Percentiles rank a stretch among this genome's conserved stretches.
phyloP scores from a whole-genome alignment of 345 rosid genomes.

The Zanthoxylum bungeanum region DNA sequence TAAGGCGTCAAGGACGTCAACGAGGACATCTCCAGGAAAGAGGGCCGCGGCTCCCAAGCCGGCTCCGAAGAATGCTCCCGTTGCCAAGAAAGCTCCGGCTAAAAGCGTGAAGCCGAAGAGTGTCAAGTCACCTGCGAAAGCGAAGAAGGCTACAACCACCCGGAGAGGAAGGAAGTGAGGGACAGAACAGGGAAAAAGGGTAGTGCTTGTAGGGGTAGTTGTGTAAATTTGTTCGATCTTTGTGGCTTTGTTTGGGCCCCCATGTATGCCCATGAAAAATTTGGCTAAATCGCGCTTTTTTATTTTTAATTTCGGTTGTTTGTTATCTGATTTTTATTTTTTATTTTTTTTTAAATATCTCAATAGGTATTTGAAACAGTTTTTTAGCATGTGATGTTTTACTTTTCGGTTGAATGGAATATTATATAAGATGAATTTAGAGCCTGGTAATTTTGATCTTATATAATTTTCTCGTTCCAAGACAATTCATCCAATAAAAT shows the following conservation, averaged over 20 bases:
- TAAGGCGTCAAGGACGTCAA: slow-evolving; percentile 61
- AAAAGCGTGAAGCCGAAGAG: slow-evolving; percentile 49
- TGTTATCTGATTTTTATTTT: neutral
- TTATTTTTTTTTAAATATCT: neutral
- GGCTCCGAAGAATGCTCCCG: slow-evolving; percentile 38
- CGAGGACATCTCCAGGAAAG: slow-evolving; percentile 63
- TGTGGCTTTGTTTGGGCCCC: slow-evolving; percentile 21
- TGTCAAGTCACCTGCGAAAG: slow-evolving; percentile 61
- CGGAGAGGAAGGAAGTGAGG: slow-evolving; percentile 46
- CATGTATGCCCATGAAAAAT: slow-evolving; percentile 10
- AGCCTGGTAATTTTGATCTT: neutral
- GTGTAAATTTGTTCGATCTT: slow-evolving; percentile 27
- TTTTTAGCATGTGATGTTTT: slow-evolving; percentile 17
- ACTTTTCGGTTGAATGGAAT: slow-evolving; percentile 16
- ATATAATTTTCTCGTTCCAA: no score
- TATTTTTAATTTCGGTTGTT: neutral
- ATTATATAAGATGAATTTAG: slow-evolving; percentile 5
- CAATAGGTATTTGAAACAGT: slow-evolving; percentile 12
- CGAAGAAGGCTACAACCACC: slow-evolving; percentile 37
- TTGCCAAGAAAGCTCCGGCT: slow-evolving; percentile 46
- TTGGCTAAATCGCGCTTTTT: slow-evolving; percentile 21
- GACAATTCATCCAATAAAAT: no score
- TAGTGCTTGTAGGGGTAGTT: slow-evolving; percentile 27
- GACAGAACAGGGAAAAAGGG: neutral
- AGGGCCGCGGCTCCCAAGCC: slow-evolving; percentile 35